Percentiles rank a stretch among this genome's conserved stretches.
Conservation (phyloP, 108 stramenopile genomes). For the Fistulifera pelliculosa region DNA sequence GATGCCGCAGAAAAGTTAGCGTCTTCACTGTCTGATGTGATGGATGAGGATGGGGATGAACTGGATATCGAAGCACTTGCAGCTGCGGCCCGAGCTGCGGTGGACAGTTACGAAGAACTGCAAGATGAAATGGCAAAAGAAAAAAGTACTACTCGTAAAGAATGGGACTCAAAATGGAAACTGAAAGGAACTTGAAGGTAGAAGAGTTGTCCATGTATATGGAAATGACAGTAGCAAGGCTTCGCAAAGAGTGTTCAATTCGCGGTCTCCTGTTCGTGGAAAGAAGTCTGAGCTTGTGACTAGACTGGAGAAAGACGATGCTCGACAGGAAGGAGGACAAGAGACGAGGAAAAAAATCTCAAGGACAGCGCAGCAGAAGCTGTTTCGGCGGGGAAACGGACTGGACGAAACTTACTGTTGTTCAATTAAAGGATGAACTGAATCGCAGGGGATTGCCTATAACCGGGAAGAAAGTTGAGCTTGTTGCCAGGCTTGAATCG, state of each 20-base stretch:
- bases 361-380: background rate
- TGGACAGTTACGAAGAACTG: slow-evolving; percentile 1
- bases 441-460: slow-evolving; percentile 4
- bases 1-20: slow-evolving; percentile 27
- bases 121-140: no score
- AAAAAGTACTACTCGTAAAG: no score
- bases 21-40: slow-evolving; percentile 4
- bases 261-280: background rate
- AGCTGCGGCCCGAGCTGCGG: slow-evolving; percentile 2
- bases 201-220: background rate
- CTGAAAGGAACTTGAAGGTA: background rate
- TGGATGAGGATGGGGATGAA: slow-evolving; percentile 2
- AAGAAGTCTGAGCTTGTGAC: slow-evolving; percentile 7
- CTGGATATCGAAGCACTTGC: background rate
- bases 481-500: slow-evolving; percentile 10
- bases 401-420: slow-evolving; percentile 4
- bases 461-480: slow-evolving; percentile 11
- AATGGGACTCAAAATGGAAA: no score
- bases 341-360: slow-evolving; percentile 1
- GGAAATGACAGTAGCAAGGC: background rate
- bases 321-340: slow-evolving; percentile 5
- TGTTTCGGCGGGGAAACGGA: background rate
- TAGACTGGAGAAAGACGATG: background rate
- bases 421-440: slow-evolving; percentile 4
- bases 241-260: background rate